Conservation (phyloP, 345 rosid genomes). For the Brassica rapa region DNA sequence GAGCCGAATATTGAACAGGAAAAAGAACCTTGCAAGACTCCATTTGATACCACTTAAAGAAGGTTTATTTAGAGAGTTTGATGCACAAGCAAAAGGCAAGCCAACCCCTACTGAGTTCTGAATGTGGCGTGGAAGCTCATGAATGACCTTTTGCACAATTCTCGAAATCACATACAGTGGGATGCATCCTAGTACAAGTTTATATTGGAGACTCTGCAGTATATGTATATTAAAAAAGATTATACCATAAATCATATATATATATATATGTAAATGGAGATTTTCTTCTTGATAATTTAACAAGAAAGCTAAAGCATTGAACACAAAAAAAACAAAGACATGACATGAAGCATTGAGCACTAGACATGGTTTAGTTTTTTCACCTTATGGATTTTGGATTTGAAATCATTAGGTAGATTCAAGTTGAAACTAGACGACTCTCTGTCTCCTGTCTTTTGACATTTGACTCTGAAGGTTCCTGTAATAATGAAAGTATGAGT, state of each 20-base stretch:
- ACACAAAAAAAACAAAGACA: background rate
- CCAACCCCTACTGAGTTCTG: conserved; percentile 46
- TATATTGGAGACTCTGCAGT: conserved; percentile 53
- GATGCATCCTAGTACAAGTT: conserved; percentile 48
- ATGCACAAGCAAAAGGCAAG: conserved; percentile 70
- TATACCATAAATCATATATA: background rate
- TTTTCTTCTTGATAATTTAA: no score
- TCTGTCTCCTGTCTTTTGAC: background rate
- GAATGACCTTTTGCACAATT: conserved; percentile 44
- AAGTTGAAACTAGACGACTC: background rate
- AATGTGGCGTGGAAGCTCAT: conserved; percentile 42
- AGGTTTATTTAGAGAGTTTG: conserved; percentile 80
- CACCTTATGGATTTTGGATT: background rate
- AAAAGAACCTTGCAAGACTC: conserved; percentile 70
- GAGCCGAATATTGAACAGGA: conserved; percentile 80
- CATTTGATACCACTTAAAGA: conserved; percentile 68
- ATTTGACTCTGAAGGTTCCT: background rate
- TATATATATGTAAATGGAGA: no score
- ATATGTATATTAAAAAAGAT: background rate
- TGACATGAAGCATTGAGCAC: no score
- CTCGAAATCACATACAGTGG: conserved; percentile 48
- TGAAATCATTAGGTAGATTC: background rate
- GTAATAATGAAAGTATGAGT: background rate
- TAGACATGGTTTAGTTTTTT: background rate
- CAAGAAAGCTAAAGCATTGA: no score